Evolutionary conservation across 2,329 filamentous ascomycete genomes (phyloP).

Genomic region (Sphaerostilbella broomeana): DNA sequence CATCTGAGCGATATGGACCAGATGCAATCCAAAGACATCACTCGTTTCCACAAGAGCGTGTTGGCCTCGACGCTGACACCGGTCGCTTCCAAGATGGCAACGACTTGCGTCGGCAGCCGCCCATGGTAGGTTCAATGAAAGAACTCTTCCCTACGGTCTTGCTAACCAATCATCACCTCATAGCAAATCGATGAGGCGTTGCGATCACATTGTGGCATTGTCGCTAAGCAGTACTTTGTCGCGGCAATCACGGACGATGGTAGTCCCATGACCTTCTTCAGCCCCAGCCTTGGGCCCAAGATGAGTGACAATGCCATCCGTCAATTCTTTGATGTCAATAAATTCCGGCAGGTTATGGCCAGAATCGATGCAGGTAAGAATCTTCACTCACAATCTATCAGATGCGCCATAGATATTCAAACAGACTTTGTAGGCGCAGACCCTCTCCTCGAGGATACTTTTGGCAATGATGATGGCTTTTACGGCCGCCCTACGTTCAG

Average conservation of each 20-base stretch:
- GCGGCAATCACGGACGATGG: constrained; percentile 45
- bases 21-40: constrained; percentile 25
- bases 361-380: constrained; percentile 34
- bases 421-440: constrained; percentile 29
- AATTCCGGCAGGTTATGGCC: constrained; percentile 35
- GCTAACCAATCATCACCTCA: not conserved
- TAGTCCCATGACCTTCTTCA: constrained; percentile 38
- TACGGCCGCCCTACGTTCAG: constrained; percentile 21
- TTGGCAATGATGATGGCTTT: constrained; percentile 21
- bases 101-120: constrained; percentile 30
- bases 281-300: constrained; percentile 37
- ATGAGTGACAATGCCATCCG: constrained; percentile 33
- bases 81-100: constrained; percentile 31
- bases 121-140: constrained; percentile 31
- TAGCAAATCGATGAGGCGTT: constrained; percentile 47
- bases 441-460: constrained; percentile 28
- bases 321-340: constrained; percentile 41
- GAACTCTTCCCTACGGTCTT: not conserved
- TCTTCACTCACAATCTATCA: not conserved
- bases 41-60: constrained; percentile 26
- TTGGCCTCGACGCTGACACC: constrained; percentile 26
- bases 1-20: constrained; percentile 24
- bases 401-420: too few species aligned
- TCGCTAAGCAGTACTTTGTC: constrained; percentile 46
- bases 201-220: constrained; percentile 45